Conservation (phyloP, 257 asterid genomes). For the Echium plantagineum region DNA sequence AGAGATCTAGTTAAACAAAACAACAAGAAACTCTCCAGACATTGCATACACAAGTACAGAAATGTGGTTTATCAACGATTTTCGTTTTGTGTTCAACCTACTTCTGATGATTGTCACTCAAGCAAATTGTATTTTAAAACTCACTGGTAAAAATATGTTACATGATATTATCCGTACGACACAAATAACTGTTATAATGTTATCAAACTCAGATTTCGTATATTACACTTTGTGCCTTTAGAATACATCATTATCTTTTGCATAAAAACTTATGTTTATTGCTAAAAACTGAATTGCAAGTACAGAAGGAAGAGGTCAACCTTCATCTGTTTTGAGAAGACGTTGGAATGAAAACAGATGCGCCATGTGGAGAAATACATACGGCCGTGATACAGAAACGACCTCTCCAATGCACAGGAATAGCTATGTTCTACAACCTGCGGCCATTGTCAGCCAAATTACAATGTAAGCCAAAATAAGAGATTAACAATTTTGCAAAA, state of each 20-base stretch:
- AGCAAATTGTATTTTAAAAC: too few relatives aligned
- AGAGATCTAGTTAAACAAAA: conserved; percentile 11
- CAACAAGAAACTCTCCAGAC: conserved; percentile 4
- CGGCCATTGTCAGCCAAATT: conserved; percentile 3
- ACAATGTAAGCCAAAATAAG: background rate
- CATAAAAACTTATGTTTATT: too few relatives aligned
- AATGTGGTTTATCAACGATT: too few relatives aligned
- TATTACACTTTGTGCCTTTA: too few relatives aligned
- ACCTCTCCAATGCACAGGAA: conserved; percentile 93
- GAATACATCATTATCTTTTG: too few relatives aligned
- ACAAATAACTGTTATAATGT: too few relatives aligned
- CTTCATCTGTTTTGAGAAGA: conserved; percentile 92
- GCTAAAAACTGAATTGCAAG: too few relatives aligned
- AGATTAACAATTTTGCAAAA: background rate
- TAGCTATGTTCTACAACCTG: conserved; percentile 90
- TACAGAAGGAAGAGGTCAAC: conserved; percentile 18
- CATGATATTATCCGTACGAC: too few relatives aligned
- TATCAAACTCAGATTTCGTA: too few relatives aligned
- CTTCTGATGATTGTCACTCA: too few relatives aligned
- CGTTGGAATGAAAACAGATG: conserved; percentile 90
- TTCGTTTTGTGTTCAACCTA: background rate
- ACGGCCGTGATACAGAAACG: conserved; percentile 89
- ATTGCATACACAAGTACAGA: background rate
- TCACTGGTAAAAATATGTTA: too few relatives aligned
- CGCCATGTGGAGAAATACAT: conserved; percentile 77